phyloP scores from a whole-genome alignment of 2,329 filamentous ascomycete genomes.

The Fusarium tuaranense region DNA sequence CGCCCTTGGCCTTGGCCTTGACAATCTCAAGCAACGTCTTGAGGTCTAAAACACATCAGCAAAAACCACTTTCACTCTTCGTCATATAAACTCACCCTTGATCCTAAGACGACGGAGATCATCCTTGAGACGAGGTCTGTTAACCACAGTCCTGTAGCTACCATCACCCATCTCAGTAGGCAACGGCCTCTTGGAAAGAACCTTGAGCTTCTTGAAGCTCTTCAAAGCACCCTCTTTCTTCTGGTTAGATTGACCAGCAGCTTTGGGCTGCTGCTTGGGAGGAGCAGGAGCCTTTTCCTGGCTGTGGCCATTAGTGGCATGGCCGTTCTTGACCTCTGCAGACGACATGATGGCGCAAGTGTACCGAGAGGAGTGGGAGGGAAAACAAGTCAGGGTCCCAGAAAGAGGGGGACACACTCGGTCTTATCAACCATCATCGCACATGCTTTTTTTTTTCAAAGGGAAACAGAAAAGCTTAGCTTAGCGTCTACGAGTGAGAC shows the following conservation, averaged over 20 bases:
- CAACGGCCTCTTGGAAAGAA: conserved; percentile 69
- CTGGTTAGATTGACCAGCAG: conserved; percentile 12
- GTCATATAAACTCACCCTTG: conserved; percentile 14
- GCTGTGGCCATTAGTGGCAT: conserved; percentile 38
- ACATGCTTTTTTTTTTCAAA: not conserved
- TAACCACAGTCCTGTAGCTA: conserved; percentile 63
- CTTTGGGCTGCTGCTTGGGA: conserved; percentile 6
- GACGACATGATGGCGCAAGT: conserved; percentile 38
- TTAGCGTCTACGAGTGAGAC: conserved; percentile 27
- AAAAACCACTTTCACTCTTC: not conserved
- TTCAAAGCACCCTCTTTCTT: conserved; percentile 43
- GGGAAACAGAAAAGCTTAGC: conserved; percentile 9
- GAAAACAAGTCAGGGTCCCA: not conserved
- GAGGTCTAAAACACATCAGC: conserved; percentile 61
- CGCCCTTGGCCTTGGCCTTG: conserved; percentile 71
- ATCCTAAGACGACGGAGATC: conserved; percentile 39
- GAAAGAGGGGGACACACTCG: conserved; percentile 3
- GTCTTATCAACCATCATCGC: conserved; percentile 15
- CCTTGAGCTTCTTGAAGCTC: conserved; percentile 49
- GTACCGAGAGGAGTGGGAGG: not conserved
- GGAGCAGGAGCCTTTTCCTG: conserved; percentile 23
- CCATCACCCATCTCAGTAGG: conserved; percentile 73
- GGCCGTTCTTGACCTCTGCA: conserved; percentile 40
- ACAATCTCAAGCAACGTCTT: conserved; percentile 72
- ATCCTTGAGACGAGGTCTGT: conserved; percentile 53